phyloP scores from a whole-genome alignment of 2,329 filamentous ascomycete genomes.

The Graphilbum sp. region DNA sequence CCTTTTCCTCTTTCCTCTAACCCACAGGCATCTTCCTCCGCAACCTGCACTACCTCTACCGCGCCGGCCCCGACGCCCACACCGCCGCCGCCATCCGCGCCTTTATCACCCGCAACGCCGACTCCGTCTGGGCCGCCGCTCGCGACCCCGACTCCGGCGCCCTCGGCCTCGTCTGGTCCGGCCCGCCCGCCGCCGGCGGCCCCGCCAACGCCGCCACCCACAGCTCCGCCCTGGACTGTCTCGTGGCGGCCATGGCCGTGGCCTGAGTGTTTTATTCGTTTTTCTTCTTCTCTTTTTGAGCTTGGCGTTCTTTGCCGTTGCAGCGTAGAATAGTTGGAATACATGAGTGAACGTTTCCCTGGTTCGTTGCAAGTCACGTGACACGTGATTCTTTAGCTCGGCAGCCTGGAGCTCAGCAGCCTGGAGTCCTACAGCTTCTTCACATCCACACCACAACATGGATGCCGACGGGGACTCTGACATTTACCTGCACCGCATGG shows the following conservation, averaged over 20 bases:
- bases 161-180: constrained; percentile 49
- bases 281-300: neutral
- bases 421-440: too few species aligned
- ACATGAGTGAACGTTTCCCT: too few species aligned
- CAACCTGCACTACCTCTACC: constrained; percentile 41
- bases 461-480: constrained; percentile 47
- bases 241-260: constrained; percentile 42
- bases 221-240: constrained; percentile 46
- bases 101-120: constrained; percentile 45
- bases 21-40: constrained; percentile 39
- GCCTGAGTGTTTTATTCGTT: constrained; percentile 7
- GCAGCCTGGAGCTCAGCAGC: too few species aligned
- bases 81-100: constrained; percentile 22
- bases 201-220: constrained; percentile 40
- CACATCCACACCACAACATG: too few species aligned
- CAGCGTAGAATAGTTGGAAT: too few species aligned
- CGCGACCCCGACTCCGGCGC: constrained; percentile 29
- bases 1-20: neutral
- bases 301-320: too few species aligned
- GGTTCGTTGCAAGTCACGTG: too few species aligned
- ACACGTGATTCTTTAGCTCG: too few species aligned
- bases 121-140: constrained; percentile 47
- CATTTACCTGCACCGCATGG: constrained; percentile 43
- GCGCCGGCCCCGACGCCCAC: constrained; percentile 24
- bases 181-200: constrained; percentile 28